Evolutionary conservation across 352 stramenopile species (phyloP).

Genomic region (Thraustochytrium sp.): DNA sequence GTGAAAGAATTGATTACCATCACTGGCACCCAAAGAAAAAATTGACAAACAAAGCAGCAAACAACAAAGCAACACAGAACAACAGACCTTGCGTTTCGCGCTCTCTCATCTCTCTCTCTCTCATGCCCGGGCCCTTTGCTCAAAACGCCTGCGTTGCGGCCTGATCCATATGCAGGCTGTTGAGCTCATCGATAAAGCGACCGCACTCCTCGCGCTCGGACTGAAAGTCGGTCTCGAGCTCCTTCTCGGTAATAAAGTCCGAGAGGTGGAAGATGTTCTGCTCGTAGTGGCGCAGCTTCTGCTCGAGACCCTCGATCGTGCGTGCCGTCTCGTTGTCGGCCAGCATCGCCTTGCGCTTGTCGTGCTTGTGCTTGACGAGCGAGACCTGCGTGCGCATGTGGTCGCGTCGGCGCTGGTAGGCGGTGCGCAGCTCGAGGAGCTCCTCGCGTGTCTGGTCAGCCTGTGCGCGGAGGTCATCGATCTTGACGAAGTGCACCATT

Average conservation of each 20-base stretch:
- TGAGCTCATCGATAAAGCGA: slow-evolving; percentile 65
- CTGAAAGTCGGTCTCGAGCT: slow-evolving; percentile 78
- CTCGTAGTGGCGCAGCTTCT: slow-evolving; percentile 79
- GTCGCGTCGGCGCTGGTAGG: slow-evolving; percentile 73
- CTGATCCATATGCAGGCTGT: slow-evolving; percentile 50
- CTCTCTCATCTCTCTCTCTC: background rate
- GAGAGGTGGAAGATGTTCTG: slow-evolving; percentile 83
- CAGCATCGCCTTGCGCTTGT: slow-evolving; percentile 67
- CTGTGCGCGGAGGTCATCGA: slow-evolving; percentile 71
- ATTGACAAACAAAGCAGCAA: background rate
- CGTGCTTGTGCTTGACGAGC: slow-evolving; percentile 56
- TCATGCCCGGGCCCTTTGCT: background rate
- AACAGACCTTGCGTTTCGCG: too few relatives aligned
- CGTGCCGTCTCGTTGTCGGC: slow-evolving; percentile 68
- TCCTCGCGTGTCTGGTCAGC: slow-evolving; percentile 70
- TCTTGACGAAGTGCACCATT: slow-evolving; percentile 76
- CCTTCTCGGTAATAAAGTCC: slow-evolving; percentile 76
- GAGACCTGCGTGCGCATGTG: slow-evolving; percentile 75
- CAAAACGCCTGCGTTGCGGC: slow-evolving; percentile 22
- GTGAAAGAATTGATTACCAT: background rate
- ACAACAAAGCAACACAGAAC: too few relatives aligned
- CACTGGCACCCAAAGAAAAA: background rate
- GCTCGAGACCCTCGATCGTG: slow-evolving; percentile 71
- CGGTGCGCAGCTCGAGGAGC: slow-evolving; percentile 55
- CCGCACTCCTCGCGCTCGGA: slow-evolving; percentile 71